Conservation (phyloP, 169 alveolate species). For the Eimeria maxima region DNA sequence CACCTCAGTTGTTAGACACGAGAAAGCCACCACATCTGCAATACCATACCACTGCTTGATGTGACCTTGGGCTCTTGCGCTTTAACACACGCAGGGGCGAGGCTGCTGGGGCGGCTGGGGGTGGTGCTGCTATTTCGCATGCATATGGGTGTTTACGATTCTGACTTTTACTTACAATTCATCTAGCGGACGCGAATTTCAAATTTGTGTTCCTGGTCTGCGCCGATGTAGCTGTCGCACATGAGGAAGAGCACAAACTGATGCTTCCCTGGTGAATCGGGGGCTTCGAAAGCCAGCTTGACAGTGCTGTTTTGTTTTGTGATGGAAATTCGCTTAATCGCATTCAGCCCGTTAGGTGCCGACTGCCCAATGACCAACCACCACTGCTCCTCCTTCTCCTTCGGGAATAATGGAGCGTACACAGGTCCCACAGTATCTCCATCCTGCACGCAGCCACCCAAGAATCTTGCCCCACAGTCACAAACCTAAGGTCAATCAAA, state of each 20-base stretch:
- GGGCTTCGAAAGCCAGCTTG: conserved; percentile 92
- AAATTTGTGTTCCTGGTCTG: conserved; percentile 85
- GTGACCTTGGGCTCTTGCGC: not conserved
- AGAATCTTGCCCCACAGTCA: not conserved
- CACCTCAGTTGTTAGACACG: not conserved
- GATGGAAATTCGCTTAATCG: conserved; percentile 94
- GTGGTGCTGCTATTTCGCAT: not conserved
- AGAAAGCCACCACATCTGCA: conserved; percentile 12
- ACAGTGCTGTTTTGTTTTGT: conserved; percentile 87
- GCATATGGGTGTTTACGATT: not conserved
- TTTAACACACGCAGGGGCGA: not conserved
- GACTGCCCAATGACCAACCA: conserved; percentile 98
- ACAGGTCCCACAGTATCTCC: conserved; percentile 93
- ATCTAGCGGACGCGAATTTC: conserved; percentile 78
- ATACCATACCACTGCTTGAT: not conserved
- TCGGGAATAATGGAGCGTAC: conserved; percentile 97
- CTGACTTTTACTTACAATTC: not conserved
- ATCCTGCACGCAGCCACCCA: conserved; percentile 81
- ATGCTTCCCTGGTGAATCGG: conserved; percentile 89
- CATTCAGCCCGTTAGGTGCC: conserved; percentile 91
- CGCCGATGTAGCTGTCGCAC: conserved; percentile 87
- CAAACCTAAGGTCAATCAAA: not conserved
- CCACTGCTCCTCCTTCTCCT: conserved; percentile 99
- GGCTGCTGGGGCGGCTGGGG: not conserved
- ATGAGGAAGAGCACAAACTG: conserved; percentile 89